Percentiles rank a stretch among this genome's conserved stretches.
phyloP scores from a whole-genome alignment of 2,329 filamentous ascomycete species.

The Purpureocillium takamizusanense region DNA sequence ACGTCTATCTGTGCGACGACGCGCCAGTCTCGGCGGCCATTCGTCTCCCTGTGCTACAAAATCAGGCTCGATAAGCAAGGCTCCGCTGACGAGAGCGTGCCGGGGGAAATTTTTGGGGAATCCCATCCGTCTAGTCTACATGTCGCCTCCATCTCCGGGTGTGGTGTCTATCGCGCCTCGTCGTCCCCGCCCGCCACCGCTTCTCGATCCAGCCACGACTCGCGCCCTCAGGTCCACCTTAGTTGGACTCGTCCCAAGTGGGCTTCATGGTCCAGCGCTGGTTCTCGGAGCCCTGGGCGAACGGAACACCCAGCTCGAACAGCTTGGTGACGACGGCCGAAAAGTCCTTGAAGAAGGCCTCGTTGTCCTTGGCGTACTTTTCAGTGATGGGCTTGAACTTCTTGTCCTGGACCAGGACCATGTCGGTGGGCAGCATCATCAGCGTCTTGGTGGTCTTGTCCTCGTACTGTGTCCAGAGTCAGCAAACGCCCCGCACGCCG shows the following conservation, averaged over 20 bases:
- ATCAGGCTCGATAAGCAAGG: too few species aligned
- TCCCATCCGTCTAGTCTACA: too few species aligned
- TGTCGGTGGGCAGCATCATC: constrained; percentile 97
- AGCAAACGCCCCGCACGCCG: background rate
- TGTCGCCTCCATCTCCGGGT: too few species aligned
- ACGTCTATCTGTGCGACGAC: too few species aligned
- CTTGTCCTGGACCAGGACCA: constrained; percentile 83
- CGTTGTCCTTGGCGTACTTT: constrained; percentile 85
- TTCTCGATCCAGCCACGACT: too few species aligned
- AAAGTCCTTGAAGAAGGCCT: constrained; percentile 91
- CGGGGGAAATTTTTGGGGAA: too few species aligned
- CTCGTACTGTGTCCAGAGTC: constrained; percentile 55
- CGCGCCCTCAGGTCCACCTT: too few species aligned
- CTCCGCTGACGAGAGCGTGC: too few species aligned
- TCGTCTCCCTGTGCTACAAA: too few species aligned
- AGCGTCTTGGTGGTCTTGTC: constrained; percentile 78
- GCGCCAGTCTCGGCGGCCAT: too few species aligned
- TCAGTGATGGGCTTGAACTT: constrained; percentile 71
- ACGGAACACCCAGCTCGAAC: constrained; percentile 91
- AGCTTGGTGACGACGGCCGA: constrained; percentile 68
- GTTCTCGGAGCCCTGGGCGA: constrained; percentile 53
- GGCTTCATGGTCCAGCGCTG: constrained; percentile 56
- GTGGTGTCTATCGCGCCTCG: too few species aligned
- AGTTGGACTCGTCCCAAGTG: constrained; percentile 22
- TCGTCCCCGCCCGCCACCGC: too few species aligned